These are phyloP conservation scores for Exophiala lecanii-corni DNA, from an alignment of 2,329 filamentous ascomycete genomes.

Conservation along the genomic window DNA sequence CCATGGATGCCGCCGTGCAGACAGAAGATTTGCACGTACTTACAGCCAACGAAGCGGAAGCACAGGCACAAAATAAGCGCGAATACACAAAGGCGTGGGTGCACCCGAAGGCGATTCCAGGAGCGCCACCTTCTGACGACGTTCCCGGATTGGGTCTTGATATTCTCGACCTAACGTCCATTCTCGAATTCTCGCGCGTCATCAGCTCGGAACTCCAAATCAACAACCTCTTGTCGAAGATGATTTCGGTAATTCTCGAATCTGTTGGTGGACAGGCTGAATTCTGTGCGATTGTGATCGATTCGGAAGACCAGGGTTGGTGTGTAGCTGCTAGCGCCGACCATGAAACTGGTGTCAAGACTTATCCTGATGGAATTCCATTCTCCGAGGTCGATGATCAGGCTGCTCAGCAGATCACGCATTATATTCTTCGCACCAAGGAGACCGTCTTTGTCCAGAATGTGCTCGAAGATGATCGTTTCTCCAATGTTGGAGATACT, in stretches of 20 bases:
- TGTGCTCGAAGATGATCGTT: conserved; percentile 60
- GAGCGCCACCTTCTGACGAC: conserved; percentile 19
- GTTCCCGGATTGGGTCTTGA: conserved; percentile 43
- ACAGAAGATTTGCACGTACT: conserved; percentile 41
- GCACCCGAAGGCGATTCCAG: conserved; percentile 17
- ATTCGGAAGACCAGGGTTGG: conserved; percentile 57
- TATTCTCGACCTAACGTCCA: conserved; percentile 60
- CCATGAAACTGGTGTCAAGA: conserved; percentile 50
- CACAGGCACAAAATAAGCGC: conserved; percentile 32
- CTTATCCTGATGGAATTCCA: conserved; percentile 51
- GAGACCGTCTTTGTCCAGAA: conserved; percentile 62
- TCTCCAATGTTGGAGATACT: conserved; percentile 55
- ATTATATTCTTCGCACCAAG: conserved; percentile 59
- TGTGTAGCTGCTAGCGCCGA: conserved; percentile 58
- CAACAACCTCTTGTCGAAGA: conserved; percentile 58
- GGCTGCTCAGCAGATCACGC: conserved; percentile 57
- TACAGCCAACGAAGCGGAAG: conserved; percentile 26
- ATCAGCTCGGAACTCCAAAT: conserved; percentile 62
- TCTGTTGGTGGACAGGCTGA: conserved; percentile 56
- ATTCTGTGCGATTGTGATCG: conserved; percentile 56
- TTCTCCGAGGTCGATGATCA: conserved; percentile 55
- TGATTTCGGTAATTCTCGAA: conserved; percentile 61
- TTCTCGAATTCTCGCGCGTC: conserved; percentile 61
- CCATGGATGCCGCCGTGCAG: conserved; percentile 53
- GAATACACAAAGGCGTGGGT: conserved; percentile 27